Conservation (phyloP, 345 rosid genomes). For the Odontarrhena argentea region DNA sequence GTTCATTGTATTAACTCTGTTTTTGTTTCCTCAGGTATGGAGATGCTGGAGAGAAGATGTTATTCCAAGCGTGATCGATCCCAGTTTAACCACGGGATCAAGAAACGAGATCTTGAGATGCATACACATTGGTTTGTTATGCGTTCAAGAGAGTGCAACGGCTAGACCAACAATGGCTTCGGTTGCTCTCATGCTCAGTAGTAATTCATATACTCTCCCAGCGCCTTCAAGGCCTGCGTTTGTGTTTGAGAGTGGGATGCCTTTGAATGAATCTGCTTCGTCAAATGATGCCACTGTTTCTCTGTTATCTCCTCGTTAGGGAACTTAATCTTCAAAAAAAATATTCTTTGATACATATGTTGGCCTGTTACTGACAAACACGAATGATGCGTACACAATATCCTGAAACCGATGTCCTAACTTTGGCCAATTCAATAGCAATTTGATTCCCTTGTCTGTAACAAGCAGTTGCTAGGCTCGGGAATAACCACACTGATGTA, state of each 20-base stretch:
- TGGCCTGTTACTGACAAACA: too few relatives aligned
- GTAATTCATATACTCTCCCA: slow-evolving; percentile 45
- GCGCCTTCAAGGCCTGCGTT: slow-evolving; percentile 51
- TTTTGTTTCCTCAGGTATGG: slow-evolving; percentile 50
- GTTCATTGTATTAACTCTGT: not conserved
- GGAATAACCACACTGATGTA: slow-evolving; percentile 60
- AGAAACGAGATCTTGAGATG: slow-evolving; percentile 49
- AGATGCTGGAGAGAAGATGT: slow-evolving; percentile 52
- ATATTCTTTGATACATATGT: too few relatives aligned
- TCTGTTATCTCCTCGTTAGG: slow-evolving; percentile 31
- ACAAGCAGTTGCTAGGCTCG: slow-evolving; percentile 50
- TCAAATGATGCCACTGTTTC: slow-evolving; percentile 34
- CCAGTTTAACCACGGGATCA: slow-evolving; percentile 34
- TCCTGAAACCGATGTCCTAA: slow-evolving; percentile 60
- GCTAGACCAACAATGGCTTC: slow-evolving; percentile 55
- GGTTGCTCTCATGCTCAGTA: slow-evolving; percentile 50
- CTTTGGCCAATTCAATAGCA: slow-evolving; percentile 68
- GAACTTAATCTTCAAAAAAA: too few relatives aligned
- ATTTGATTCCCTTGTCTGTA: slow-evolving; percentile 79
- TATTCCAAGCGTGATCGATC: slow-evolving; percentile 42
- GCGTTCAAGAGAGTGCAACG: slow-evolving; percentile 54
- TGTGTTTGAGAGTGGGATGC: slow-evolving; percentile 23
- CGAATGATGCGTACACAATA: not conserved
- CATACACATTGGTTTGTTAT: slow-evolving; percentile 57
- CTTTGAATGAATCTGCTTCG: slow-evolving; percentile 26